Percentiles rank a stretch among this genome's conserved stretches.
phyloP scores from a whole-genome alignment of 108 stramenopile species.

The Schizochytrium sp. region DNA sequence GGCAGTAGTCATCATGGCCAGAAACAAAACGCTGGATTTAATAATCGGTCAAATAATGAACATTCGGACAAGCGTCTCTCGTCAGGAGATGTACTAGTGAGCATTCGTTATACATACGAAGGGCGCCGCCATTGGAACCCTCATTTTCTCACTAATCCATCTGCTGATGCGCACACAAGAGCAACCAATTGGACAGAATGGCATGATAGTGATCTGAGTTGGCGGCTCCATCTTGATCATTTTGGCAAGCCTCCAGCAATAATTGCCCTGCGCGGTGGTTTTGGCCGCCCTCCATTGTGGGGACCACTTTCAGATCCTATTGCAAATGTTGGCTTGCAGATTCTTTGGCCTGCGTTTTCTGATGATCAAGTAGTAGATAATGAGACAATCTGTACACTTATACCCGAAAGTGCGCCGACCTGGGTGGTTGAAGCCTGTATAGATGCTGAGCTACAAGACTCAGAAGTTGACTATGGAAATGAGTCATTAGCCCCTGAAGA shows the following conservation, averaged over 20 bases:
- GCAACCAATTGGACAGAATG: slow-evolving; percentile 45
- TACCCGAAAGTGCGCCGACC: background rate
- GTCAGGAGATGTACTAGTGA: background rate
- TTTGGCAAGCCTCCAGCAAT: background rate
- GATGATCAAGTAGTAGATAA: background rate
- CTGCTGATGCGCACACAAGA: background rate
- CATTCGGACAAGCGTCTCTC: background rate
- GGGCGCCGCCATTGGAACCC: slow-evolving; percentile 20
- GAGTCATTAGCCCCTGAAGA: no score
- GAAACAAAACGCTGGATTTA: background rate
- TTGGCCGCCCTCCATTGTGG: slow-evolving; percentile 12
- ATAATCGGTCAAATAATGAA: background rate
- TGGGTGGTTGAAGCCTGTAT: slow-evolving; percentile 21
- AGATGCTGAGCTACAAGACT: no score
- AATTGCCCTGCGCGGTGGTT: slow-evolving; percentile 34
- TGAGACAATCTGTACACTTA: background rate
- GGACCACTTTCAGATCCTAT: slow-evolving; percentile 48
- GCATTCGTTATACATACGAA: slow-evolving; percentile 30
- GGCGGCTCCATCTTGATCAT: slow-evolving; percentile 35
- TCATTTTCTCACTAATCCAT: background rate
- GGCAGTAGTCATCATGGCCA: no score
- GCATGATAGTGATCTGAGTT: background rate
- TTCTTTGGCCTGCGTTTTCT: slow-evolving; percentile 40
- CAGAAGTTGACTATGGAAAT: no score
- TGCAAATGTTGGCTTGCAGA: background rate